phyloP scores from a whole-genome alignment of 225 moss, liverwort and hornwort genomes.

The Anthoceros angustus region DNA sequence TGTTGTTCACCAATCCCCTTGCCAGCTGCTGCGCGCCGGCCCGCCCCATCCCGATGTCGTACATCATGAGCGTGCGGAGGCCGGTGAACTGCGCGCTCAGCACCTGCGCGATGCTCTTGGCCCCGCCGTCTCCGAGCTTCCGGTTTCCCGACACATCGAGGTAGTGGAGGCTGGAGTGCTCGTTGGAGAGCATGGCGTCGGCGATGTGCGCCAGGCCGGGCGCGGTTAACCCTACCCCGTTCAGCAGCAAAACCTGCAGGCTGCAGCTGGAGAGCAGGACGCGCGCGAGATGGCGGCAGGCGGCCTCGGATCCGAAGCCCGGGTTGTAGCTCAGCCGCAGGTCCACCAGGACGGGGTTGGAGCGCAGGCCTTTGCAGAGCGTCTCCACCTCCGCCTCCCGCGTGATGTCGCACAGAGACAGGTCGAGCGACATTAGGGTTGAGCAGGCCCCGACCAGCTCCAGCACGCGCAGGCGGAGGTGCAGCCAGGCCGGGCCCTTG shows the following conservation, averaged over 20 bases:
- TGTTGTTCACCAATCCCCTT: constrained; percentile 6
- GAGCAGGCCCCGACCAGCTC: constrained; percentile 13
- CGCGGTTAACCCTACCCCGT: constrained; percentile 11
- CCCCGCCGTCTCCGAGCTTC: constrained; percentile 14
- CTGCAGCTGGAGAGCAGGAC: constrained; percentile 9
- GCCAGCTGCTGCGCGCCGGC: constrained; percentile 9
- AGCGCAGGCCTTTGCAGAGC: constrained; percentile 10
- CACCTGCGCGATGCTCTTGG: constrained; percentile 9
- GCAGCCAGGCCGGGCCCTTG: constrained; percentile 1
- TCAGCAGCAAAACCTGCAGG: constrained; percentile 7
- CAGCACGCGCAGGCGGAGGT: constrained; percentile 12
- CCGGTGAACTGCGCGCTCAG: constrained; percentile 11
- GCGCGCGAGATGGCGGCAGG: constrained; percentile 9
- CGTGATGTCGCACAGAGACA: constrained; percentile 9
- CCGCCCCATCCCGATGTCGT: constrained; percentile 8
- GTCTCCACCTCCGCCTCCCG: constrained; percentile 13
- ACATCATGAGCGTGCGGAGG: constrained; percentile 9
- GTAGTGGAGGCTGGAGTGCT: constrained; percentile 6
- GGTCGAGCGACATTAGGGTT: constrained; percentile 9
- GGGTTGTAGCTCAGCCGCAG: constrained; percentile 11
- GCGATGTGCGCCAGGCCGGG: constrained; percentile 9
- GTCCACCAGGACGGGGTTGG: constrained; percentile 6
- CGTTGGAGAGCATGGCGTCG: constrained; percentile 9
- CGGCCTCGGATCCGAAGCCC: constrained; percentile 12
- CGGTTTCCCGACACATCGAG: constrained; percentile 14